Percentiles rank a stretch among this genome's conserved stretches.
These are phyloP conservation scores for Coemansia aciculifera DNA, from an alignment of 192 early-diverging fungal species.

Conservation along the genomic window DNA sequence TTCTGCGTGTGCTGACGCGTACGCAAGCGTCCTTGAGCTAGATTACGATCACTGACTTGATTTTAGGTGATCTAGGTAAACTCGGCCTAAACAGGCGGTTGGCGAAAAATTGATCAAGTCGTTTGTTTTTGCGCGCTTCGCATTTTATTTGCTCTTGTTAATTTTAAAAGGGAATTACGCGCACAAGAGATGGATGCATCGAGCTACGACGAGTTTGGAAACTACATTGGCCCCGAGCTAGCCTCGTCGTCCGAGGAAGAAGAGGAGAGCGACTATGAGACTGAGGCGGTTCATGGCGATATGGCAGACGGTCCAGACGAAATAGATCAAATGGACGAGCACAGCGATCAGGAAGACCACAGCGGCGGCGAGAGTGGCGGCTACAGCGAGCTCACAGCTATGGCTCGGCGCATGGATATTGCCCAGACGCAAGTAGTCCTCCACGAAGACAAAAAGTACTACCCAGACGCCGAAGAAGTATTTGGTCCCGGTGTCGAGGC, in stretches of 20 bases:
- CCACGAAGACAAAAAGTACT: constrained; percentile 99
- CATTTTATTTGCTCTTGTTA: not conserved
- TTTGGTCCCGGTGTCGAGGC: constrained; percentile 95
- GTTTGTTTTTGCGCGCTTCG: not conserved
- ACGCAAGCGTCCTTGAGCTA: not conserved
- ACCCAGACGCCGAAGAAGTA: constrained; percentile 94
- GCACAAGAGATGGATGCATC: constrained; percentile 66
- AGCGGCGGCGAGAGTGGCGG: constrained; percentile 14
- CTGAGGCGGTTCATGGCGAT: constrained; percentile 9
- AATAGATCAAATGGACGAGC: not conserved
- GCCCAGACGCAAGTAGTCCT: constrained; percentile 77
- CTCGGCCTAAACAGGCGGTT: not conserved
- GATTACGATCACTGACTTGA: constrained; percentile 12
- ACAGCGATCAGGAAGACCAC: constrained; percentile 19
- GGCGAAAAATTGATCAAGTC: not conserved
- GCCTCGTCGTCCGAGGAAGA: constrained; percentile 63
- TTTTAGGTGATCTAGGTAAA: not conserved
- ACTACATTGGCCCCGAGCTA: constrained; percentile 97
- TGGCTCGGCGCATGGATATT: constrained; percentile 33
- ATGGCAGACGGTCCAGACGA: constrained; percentile 1
- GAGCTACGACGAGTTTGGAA: constrained; percentile 92
- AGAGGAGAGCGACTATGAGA: constrained; percentile 57
- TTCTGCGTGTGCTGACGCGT: not conserved
- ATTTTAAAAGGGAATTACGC: not conserved
- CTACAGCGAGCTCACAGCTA: constrained; percentile 26